Evolutionary conservation across 2,329 filamentous ascomycete species (phyloP).

Genomic region (Fusarium verrucosum): DNA sequence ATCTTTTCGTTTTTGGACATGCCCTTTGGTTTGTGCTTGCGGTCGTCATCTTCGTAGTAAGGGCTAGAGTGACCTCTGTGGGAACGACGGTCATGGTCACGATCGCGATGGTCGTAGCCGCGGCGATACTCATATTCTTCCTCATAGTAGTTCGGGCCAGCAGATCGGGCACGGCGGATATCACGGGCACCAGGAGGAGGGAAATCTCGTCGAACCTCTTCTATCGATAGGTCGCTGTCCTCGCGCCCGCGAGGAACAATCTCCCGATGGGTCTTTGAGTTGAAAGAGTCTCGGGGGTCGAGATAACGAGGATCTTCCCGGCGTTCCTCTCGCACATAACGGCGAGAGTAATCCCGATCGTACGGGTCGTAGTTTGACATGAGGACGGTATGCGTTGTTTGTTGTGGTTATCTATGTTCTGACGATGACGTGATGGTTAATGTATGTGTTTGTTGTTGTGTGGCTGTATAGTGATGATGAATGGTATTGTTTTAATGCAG

Average conservation of each 20-base stretch:
- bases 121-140: constrained; percentile 58
- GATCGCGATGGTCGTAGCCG: constrained; percentile 59
- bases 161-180: constrained; percentile 70
- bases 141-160: constrained; percentile 68
- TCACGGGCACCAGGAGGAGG: constrained; percentile 71
- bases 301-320: constrained; percentile 63
- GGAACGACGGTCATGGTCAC: constrained; percentile 56
- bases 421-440: neutral
- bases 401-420: constrained; percentile 5
- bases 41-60: constrained; percentile 69
- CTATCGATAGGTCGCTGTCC: constrained; percentile 78
- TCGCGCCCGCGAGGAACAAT: constrained; percentile 70
- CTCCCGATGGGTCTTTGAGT: constrained; percentile 59
- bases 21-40: constrained; percentile 55
- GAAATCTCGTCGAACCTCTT: constrained; percentile 86
- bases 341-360: constrained; percentile 61
- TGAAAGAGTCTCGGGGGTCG: constrained; percentile 61
- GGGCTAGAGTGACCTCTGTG: constrained; percentile 58
- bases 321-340: constrained; percentile 64
- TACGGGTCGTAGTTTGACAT: constrained; percentile 65
- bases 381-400: constrained; percentile 14
- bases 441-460: neutral
- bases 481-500: neutral
- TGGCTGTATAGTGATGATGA: neutral
- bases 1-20: constrained; percentile 73